Base-by-base conservation (phyloP, 2,329 filamentous ascomycete species). In the Achaetomium macrosporum region DNA sequence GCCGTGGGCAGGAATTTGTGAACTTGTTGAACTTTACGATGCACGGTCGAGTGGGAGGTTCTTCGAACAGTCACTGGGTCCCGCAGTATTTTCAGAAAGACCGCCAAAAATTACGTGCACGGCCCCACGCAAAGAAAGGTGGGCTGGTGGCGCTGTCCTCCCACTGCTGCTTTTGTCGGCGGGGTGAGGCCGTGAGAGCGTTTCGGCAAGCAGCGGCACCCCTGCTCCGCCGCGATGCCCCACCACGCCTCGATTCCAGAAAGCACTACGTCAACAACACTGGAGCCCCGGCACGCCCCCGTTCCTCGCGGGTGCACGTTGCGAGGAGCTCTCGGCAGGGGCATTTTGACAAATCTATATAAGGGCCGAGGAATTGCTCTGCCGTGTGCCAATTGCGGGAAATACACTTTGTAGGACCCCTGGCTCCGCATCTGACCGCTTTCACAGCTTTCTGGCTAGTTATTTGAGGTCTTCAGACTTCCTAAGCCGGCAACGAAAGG, bases 31-130 rank as follows among this genome's bases (percentile, higher is more conserved):
- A 37, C 49, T 45, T 25, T 30, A 40, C 40, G 45, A 50, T 43
- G 42, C 37, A 43, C 25, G 45, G 42, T 42, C 41, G 35, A 51
- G 41, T 25, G 25, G 25, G 25, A 25, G 25, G 4, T 47, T 54
- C 50, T 54, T 54, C 46, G 53, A 43, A 54, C 53, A 59, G 57
- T 57, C 53, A 59, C 25, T 25, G 35, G 17, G 55, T 47, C 55
- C 53, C 57, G 53, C 55, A 57, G 47, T 56, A 56, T 56, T 62
- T 62, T 59, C 59, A 53, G 47, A 49, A 35, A 31, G 47, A 49
- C 44, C 44, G 50, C 56, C 53, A 59, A 52, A 62, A 61, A 57
- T 60, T 55, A 51, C 45, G 51, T 56, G 55, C 51, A 49, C 36
- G 16, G n/a, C 49, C 44, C 15, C 36, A 15, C 20, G 40, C 19